A percentile compares a stretch with the other conserved stretches of the same genome.
These are phyloP conservation scores for Elongisporangium undulatum DNA, from an alignment of 352 stramenopile genomes.

Conservation along the genomic window DNA sequence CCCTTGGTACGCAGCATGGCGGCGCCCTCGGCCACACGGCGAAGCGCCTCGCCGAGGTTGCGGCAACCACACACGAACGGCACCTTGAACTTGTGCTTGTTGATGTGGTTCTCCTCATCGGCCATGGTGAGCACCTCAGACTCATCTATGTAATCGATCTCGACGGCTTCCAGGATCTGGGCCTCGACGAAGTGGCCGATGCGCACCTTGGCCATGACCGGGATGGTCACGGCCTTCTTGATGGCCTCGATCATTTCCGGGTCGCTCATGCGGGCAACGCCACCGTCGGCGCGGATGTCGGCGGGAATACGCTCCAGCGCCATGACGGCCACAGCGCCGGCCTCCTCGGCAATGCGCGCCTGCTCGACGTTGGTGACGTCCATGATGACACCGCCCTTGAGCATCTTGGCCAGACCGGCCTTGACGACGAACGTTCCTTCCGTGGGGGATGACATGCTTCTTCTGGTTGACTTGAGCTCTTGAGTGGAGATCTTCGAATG, in stretches of 20 bases:
- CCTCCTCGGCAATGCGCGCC: conserved; percentile 96
- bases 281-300: conserved; percentile 95
- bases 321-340: conserved; percentile 97
- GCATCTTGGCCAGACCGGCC: conserved; percentile 96
- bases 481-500: conserved; percentile 5
- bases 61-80: conserved; percentile 98
- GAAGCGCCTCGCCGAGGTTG: conserved; percentile 96
- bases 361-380: conserved; percentile 91
- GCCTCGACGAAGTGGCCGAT: conserved; percentile 99
- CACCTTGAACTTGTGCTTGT: conserved; percentile 97
- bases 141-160: conserved; percentile 99
- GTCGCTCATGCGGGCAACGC: conserved; percentile 97
- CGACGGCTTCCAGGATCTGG: conserved; percentile 96
- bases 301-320: conserved; percentile 97
- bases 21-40: conserved; percentile 93
- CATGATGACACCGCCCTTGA: conserved; percentile 99
- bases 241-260: conserved; percentile 97
- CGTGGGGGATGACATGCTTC: conserved; percentile 21
- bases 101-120: conserved; percentile 97
- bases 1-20: conserved; percentile 98
- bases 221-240: conserved; percentile 98
- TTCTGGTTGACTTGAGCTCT: neutral
- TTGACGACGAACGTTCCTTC: conserved; percentile 92
- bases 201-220: conserved; percentile 98
- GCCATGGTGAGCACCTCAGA: conserved; percentile 98